Evolutionary conservation across 139 green algal species (phyloP).

Genomic region (Desmodesmus armatus): DNA sequence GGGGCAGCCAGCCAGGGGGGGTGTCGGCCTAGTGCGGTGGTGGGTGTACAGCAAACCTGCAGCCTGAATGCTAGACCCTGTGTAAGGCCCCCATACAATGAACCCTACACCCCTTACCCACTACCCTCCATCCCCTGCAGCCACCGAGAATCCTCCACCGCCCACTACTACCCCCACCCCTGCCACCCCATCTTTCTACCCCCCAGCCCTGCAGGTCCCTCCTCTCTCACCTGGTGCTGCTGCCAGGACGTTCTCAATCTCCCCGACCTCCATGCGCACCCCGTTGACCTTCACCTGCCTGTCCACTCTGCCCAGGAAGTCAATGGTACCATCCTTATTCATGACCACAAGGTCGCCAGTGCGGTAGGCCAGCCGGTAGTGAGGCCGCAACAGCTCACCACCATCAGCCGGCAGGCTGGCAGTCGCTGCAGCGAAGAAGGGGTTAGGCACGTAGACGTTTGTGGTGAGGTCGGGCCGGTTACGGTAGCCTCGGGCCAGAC

Average conservation of each 20-base stretch:
- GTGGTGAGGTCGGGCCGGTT: conserved; percentile 49
- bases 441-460: conserved; percentile 64
- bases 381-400: background rate
- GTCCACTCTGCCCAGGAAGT: conserved; percentile 61
- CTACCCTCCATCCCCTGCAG: no score
- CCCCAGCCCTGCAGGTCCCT: no score
- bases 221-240: conserved; percentile 15
- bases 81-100: no score
- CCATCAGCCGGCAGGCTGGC: background rate
- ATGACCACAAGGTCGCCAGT: conserved; percentile 63
- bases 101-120: no score
- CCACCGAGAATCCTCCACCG: no score
- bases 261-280: conserved; percentile 70
- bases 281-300: conserved; percentile 68
- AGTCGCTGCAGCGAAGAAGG: conserved; percentile 34
- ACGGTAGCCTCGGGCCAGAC: conserved; percentile 60
- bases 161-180: no score
- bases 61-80: no score
- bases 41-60: no score
- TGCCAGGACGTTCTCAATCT: conserved; percentile 61
- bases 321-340: conserved; percentile 46
- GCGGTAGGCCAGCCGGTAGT: conserved; percentile 58
- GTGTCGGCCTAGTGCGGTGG: no score
- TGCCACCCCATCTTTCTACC: no score
- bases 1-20: no score